Evolutionary conservation across 164 flowering plant genomes (phyloP).

Genomic region (Sedum album): DNA sequence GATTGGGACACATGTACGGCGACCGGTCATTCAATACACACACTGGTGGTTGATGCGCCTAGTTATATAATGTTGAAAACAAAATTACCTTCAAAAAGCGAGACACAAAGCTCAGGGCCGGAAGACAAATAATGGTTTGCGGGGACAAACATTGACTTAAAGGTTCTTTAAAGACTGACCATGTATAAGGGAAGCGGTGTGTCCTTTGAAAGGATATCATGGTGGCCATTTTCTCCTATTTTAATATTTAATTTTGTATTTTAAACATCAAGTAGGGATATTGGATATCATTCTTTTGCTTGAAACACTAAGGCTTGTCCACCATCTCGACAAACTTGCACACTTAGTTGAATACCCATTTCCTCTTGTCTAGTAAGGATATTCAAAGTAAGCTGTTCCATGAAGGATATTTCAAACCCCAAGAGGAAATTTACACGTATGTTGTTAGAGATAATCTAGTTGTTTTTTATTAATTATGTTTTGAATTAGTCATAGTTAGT

Average conservation of each 20-base stretch:
- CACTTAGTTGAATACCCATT: conserved; percentile 1
- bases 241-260: neutral
- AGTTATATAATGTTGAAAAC: too few species aligned
- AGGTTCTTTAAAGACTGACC: neutral
- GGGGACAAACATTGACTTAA: neutral
- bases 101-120: neutral
- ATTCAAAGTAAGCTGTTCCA: neutral
- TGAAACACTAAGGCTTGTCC: conserved; percentile 2
- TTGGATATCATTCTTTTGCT: conserved; percentile 7
- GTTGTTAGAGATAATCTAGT: too few species aligned
- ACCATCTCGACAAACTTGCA: neutral
- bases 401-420: neutral
- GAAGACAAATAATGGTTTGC: neutral
- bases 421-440: too few species aligned
- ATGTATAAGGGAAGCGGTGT: neutral
- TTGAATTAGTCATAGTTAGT: too few species aligned
- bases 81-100: neutral
- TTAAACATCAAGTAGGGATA: neutral
- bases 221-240: neutral
- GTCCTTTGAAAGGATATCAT: neutral
- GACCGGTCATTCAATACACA: too few species aligned
- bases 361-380: neutral
- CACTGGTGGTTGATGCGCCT: too few species aligned
- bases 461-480: too few species aligned
- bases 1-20: too few species aligned